phyloP scores from a whole-genome alignment of 352 stramenopile species.

The Phytophthora nicotianae region DNA sequence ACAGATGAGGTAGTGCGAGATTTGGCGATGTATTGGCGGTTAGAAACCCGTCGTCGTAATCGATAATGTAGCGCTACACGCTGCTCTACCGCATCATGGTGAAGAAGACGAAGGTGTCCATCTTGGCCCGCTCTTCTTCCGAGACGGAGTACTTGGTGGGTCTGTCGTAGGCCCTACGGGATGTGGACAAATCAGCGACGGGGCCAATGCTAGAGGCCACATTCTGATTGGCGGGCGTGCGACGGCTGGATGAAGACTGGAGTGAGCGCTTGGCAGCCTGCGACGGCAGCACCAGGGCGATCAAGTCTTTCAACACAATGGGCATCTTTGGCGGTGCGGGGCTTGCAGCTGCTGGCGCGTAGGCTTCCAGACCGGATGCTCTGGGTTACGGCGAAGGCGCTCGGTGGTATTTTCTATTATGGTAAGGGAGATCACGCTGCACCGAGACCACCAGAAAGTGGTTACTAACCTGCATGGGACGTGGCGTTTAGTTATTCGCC shows the following conservation, averaged over 20 bases:
- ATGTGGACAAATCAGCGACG: constrained; percentile 14
- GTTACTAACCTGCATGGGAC: constrained; percentile 18
- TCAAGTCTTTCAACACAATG: constrained; percentile 45
- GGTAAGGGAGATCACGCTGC: constrained; percentile 26
- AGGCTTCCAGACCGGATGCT: constrained; percentile 46
- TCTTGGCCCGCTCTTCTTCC: constrained; percentile 35
- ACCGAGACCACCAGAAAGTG: background rate
- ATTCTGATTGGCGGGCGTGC: constrained; percentile 23
- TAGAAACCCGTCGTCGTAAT: background rate
- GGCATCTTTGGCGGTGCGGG: constrained; percentile 39
- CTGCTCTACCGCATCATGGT: constrained; percentile 41
- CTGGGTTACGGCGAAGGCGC: constrained; percentile 26
- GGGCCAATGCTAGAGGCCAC: constrained; percentile 3
- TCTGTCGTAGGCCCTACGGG: background rate
- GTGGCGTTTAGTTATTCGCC: constrained; percentile 47
- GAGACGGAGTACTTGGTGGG: background rate
- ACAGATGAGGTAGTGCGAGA: too few species aligned
- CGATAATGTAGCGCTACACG: background rate
- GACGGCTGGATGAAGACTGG: constrained; percentile 22
- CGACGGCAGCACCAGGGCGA: constrained; percentile 24
- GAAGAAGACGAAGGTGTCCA: constrained; percentile 52
- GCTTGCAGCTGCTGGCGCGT: constrained; percentile 39
- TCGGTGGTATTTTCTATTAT: constrained; percentile 58
- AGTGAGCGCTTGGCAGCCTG: constrained; percentile 29
- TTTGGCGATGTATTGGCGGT: background rate